Percentiles rank a stretch among this genome's conserved stretches.
These are phyloP conservation scores for Rhodamnia rubescens DNA, from an alignment of 345 rosid genomes.

Conservation along the genomic window DNA sequence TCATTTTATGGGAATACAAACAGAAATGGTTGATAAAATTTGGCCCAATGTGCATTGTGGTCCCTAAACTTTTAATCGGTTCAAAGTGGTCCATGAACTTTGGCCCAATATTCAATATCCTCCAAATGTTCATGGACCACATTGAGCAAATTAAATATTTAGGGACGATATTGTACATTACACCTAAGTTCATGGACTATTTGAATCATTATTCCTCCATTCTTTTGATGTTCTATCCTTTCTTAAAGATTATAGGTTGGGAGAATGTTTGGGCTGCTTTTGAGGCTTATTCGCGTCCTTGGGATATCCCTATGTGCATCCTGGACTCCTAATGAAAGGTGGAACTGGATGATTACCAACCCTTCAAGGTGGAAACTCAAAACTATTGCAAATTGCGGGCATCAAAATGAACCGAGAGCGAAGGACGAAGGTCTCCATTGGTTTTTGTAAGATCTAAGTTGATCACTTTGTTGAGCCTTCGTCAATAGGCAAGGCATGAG, in stretches of 20 bases:
- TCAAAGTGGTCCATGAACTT: no score
- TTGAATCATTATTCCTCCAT: no score
- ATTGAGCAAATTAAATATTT: no score
- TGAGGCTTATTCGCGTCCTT: not conserved
- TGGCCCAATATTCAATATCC: no score
- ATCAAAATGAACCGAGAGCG: not conserved
- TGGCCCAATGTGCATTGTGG: no score
- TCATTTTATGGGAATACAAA: no score
- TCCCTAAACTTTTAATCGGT: no score
- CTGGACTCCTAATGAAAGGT: not conserved
- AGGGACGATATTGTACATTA: no score
- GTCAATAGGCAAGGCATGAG: not conserved
- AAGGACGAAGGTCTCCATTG: not conserved
- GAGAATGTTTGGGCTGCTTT: not conserved
- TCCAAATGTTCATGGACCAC: no score
- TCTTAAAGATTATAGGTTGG: no score
- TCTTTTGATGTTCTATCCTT: not conserved
- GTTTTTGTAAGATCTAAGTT: not conserved
- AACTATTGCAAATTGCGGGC: not conserved
- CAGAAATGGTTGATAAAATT: no score
- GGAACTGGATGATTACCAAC: not conserved
- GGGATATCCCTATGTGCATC: not conserved
- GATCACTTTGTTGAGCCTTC: not conserved
- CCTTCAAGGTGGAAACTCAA: not conserved
- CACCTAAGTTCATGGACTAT: no score